Percentiles rank a stretch among this genome's conserved stretches.
Conservation (phyloP, 164 flowering plant genomes). For the Nymphaea thermarum region DNA sequence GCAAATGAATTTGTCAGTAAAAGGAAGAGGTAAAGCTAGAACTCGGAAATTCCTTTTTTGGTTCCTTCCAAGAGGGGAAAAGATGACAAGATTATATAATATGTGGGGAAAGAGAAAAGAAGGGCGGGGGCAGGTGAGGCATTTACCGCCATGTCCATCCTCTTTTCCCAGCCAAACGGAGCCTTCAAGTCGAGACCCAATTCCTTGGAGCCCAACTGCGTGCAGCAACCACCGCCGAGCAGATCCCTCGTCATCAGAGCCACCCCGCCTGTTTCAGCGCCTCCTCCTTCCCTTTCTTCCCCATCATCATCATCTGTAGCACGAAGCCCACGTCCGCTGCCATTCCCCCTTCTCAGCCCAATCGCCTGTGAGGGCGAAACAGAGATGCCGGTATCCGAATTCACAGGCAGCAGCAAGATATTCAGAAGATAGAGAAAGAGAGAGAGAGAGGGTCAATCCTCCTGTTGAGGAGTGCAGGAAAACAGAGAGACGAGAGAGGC, state of each 20-base stretch:
- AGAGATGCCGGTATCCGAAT: no score
- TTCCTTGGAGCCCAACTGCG: constrained; percentile 15
- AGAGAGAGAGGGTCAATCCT: neutral
- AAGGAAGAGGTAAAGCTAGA: no score
- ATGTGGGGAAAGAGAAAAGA: no score
- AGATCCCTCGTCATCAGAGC: constrained; percentile 54
- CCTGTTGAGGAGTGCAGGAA: neutral
- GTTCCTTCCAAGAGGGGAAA: no score
- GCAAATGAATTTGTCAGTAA: no score
- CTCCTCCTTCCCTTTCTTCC: constrained; percentile 18
- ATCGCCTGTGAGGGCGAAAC: no score
- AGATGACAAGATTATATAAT: no score
- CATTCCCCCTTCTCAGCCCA: constrained; percentile 20
- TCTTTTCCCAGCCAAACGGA: constrained; percentile 36
- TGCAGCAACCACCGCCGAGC: constrained; percentile 22
- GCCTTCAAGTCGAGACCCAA: constrained; percentile 78
- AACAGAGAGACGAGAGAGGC: no score
- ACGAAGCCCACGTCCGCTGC: constrained; percentile 59
- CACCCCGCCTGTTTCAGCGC: constrained; percentile 3
- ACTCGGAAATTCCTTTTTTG: no score
- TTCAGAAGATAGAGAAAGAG: neutral
- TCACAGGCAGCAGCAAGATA: no score
- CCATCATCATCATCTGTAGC: constrained; percentile 20
- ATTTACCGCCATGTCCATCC: constrained; percentile 24
- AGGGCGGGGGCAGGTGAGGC: neutral